A percentile compares a stretch with the other conserved stretches of the same genome.
phyloP scores from a whole-genome alignment of 257 asterid genomes.

The Cordia subcordata region DNA sequence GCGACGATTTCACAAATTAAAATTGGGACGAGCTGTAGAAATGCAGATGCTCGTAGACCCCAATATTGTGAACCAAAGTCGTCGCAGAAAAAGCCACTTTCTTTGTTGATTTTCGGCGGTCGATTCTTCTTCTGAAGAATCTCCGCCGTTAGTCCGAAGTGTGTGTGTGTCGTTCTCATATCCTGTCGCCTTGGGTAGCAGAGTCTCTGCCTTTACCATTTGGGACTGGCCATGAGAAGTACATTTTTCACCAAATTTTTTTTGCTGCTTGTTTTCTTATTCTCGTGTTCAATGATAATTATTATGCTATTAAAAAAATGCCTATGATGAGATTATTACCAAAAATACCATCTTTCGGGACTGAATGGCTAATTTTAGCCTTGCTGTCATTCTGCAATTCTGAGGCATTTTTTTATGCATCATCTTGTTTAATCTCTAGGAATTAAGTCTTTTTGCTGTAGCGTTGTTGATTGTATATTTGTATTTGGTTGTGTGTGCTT shows the following conservation, averaged over 20 bases:
- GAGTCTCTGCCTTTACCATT: slow-evolving; percentile 1
- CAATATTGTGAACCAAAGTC: background rate
- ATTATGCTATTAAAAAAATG: slow-evolving; percentile 3
- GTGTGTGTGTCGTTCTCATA: background rate
- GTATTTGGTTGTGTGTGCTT: too few relatives aligned
- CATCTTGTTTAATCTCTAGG: too few relatives aligned
- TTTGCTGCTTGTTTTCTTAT: background rate
- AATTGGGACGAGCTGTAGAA: background rate
- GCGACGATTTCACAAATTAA: background rate
- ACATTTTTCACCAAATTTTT: background rate
- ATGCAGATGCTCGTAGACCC: background rate
- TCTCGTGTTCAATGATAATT: too few relatives aligned
- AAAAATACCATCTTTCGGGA: slow-evolving; percentile 79
- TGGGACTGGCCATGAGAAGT: slow-evolving; percentile 1
- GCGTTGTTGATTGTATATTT: too few relatives aligned
- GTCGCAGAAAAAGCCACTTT: slow-evolving; percentile 1
- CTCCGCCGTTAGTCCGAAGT: background rate
- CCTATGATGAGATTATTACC: slow-evolving; percentile 42
- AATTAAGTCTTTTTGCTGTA: too few relatives aligned
- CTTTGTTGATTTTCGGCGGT: background rate
- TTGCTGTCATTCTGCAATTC: slow-evolving; percentile 71
- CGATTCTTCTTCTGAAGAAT: background rate
- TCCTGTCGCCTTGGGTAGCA: background rate
- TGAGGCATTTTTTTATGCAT: slow-evolving; percentile 61
- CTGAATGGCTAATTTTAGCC: slow-evolving; percentile 47